Evolutionary conservation across 192 early-diverging fungal species (phyloP).

Genomic region (Entomortierella beljakovae): DNA sequence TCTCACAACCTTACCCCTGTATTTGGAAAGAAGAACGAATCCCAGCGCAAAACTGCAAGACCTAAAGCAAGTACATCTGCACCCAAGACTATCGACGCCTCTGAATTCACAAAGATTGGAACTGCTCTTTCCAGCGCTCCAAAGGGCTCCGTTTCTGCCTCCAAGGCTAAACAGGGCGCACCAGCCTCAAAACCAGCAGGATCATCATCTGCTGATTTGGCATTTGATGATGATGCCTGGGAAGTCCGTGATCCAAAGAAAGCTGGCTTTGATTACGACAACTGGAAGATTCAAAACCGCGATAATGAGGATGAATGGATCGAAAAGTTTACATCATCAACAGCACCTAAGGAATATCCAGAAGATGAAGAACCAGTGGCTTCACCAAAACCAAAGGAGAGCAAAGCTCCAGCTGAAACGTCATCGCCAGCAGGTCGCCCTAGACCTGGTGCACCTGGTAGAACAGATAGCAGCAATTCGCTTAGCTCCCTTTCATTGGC

Average conservation of each 20-base stretch:
- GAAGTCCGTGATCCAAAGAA: constrained; percentile 51
- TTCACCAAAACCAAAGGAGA: constrained; percentile 37
- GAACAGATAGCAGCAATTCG: constrained; percentile 48
- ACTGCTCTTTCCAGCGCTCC: constrained; percentile 28
- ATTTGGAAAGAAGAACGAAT: constrained; percentile 47
- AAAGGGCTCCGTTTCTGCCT: constrained; percentile 21
- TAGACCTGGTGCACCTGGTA: constrained; percentile 40
- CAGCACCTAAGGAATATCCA: constrained; percentile 13
- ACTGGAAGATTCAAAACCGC: constrained; percentile 55
- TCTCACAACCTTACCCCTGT: constrained; percentile 41
- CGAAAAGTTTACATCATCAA: constrained; percentile 29
- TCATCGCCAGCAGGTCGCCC: constrained; percentile 46
- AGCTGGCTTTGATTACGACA: constrained; percentile 47
- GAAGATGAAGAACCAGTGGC: constrained; percentile 24
- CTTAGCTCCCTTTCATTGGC: constrained; percentile 26
- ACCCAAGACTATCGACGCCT: constrained; percentile 61
- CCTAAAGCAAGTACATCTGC: constrained; percentile 63
- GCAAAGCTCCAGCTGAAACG: constrained; percentile 4
- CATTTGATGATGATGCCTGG: constrained; percentile 69
- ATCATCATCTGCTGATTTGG: constrained; percentile 46
- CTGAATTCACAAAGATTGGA: constrained; percentile 59
- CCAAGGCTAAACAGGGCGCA: constrained; percentile 48
- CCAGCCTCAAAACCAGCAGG: constrained; percentile 35
- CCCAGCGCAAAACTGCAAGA: constrained; percentile 57
- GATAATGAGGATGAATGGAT: constrained; percentile 53